These are phyloP conservation scores for Mortierella sp. DNA, from an alignment of 371 early-diverging fungal species.

Conservation along the genomic window DNA sequence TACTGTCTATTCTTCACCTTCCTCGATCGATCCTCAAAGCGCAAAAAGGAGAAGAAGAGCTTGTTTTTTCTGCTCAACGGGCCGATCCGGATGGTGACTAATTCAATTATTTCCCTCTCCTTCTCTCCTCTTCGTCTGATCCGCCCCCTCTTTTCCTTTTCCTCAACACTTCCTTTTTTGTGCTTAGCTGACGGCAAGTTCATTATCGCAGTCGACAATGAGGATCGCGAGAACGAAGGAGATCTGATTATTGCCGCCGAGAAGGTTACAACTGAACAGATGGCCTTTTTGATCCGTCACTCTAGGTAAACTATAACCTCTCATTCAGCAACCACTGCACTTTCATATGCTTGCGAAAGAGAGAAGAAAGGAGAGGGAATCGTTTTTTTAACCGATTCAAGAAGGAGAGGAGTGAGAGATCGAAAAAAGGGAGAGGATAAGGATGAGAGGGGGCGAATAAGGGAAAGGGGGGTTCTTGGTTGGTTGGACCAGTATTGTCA, in stretches of 20 bases:
- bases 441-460: background rate
- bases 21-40: background rate
- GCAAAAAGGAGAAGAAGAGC: background rate
- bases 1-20: background rate
- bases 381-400: background rate
- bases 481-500: too few species aligned
- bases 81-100: background rate
- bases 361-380: background rate
- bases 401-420: background rate
- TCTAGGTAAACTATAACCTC: conserved; percentile 71
- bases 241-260: conserved; percentile 96
- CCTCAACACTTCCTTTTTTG: conserved; percentile 21
- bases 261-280: conserved; percentile 87
- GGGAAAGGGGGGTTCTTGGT: background rate
- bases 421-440: background rate
- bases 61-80: background rate
- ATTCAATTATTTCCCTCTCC: background rate
- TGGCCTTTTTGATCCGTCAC: conserved; percentile 95
- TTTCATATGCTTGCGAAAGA: background rate
- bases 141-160: background rate
- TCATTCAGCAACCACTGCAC: background rate
- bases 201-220: conserved; percentile 95
- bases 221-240: conserved; percentile 98
- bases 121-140: background rate
- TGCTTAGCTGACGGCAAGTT: conserved; percentile 80